Conservation (phyloP, 495 filamentous ascomycete species). For the Aspergillus avenaceus region DNA sequence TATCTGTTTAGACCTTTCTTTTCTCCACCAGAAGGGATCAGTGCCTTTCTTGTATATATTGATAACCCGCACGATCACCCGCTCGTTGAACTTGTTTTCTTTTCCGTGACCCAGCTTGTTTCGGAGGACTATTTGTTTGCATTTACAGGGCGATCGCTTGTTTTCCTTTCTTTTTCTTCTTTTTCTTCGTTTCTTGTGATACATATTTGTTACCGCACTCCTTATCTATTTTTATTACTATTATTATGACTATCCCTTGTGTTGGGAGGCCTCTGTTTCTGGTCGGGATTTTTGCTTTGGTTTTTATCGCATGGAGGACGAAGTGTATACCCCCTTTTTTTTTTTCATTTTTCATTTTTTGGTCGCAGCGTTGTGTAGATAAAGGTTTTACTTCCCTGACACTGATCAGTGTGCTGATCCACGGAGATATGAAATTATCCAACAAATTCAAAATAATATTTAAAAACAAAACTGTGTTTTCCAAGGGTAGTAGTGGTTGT, state of each 20-base stretch:
- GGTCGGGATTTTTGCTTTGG: conserved; percentile 12
- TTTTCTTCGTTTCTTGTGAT: conserved; percentile 9
- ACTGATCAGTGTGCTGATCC: conserved; percentile 6
- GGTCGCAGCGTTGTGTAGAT: conserved; percentile 11
- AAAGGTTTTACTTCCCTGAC: background rate
- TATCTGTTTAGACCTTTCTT: conserved; percentile 59
- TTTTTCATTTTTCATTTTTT: conserved; percentile 33
- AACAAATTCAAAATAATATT: conserved; percentile 2
- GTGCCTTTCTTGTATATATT: conserved; percentile 39
- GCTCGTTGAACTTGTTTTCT: conserved; percentile 7
- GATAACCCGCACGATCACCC: conserved; percentile 20
- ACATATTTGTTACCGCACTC: conserved; percentile 15
- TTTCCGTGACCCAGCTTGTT: background rate
- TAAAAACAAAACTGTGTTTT: background rate
- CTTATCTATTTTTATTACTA: conserved; percentile 12
- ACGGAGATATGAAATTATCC: conserved; percentile 1
- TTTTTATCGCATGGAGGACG: conserved; percentile 33
- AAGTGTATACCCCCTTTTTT: conserved; percentile 37
- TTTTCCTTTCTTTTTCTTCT: conserved; percentile 11
- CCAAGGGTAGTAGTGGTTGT: no score
- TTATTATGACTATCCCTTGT: conserved; percentile 26
- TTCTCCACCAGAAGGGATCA: conserved; percentile 6
- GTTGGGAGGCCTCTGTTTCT: conserved; percentile 14
- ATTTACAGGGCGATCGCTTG: conserved; percentile 26
- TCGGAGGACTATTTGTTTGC: conserved; percentile 20